phyloP scores from a whole-genome alignment of 164 flowering plant genomes.

The Platanus orientalis region DNA sequence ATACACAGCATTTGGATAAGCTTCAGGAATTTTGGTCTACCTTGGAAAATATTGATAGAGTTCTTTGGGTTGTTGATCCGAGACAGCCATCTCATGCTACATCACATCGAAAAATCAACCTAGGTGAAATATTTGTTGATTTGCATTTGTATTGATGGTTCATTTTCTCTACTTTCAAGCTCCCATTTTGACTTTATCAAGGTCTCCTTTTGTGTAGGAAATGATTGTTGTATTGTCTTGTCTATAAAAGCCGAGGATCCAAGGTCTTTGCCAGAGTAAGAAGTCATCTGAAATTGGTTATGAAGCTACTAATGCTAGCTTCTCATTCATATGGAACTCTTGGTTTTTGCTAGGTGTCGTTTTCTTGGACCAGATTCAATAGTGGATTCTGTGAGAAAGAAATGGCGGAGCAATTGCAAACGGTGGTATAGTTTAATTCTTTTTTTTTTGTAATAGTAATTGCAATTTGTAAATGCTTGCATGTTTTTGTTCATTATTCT shows the following conservation, averaged over 20 bases:
- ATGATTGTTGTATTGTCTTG: slow-evolving; percentile 47
- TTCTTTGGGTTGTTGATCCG: slow-evolving; percentile 50
- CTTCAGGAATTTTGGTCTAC: slow-evolving; percentile 72
- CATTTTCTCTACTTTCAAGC: not conserved
- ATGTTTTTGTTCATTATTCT: not conserved
- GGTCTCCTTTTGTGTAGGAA: slow-evolving; percentile 30
- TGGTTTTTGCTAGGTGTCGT: slow-evolving; percentile 49
- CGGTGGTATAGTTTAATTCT: slow-evolving; percentile 40
- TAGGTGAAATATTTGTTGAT: slow-evolving; percentile 33
- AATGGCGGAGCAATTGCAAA: slow-evolving; percentile 54
- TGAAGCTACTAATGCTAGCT: not conserved
- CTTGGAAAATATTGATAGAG: slow-evolving; percentile 57
- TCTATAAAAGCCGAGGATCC: slow-evolving; percentile 44
- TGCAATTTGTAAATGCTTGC: not conserved
- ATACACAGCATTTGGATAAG: slow-evolving; percentile 58
- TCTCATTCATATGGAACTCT: not conserved
- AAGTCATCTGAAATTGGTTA: slow-evolving; percentile 2
- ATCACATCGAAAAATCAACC: slow-evolving; percentile 48
- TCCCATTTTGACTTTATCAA: not conserved
- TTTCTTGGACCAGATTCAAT: slow-evolving; percentile 58
- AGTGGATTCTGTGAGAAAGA: slow-evolving; percentile 37
- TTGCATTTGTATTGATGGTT: not conserved
- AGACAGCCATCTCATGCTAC: slow-evolving; percentile 42
- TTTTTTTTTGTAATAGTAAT: not conserved
- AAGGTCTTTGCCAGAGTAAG: slow-evolving; percentile 74